Evolutionary conservation across 2,329 filamentous ascomycete genomes (phyloP).

Genomic region (Fusarium mangiferae): DNA sequence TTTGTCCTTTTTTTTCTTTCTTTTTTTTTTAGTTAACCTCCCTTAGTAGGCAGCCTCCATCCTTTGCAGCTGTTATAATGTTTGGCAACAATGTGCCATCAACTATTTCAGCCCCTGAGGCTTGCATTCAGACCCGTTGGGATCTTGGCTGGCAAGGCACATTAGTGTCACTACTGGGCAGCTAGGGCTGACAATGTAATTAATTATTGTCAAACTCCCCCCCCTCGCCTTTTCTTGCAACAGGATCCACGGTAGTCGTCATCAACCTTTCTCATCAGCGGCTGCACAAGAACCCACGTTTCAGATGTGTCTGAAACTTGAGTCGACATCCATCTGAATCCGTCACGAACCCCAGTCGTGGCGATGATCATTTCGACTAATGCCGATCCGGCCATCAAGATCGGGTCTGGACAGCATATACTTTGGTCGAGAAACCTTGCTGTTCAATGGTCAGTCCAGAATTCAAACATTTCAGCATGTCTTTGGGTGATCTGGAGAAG

Average conservation of each 20-base stretch:
- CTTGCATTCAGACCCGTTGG: slow-evolving; percentile 13
- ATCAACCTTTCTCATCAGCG: slow-evolving; percentile 8
- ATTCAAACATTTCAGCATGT: background rate
- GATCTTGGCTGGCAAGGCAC: background rate
- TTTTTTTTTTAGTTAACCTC: background rate
- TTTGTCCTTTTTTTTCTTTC: background rate
- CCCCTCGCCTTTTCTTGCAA: background rate
- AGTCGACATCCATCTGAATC: slow-evolving; percentile 11
- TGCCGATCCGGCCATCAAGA: background rate
- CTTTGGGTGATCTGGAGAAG: background rate
- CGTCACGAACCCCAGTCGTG: slow-evolving; percentile 15
- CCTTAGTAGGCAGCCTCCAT: background rate
- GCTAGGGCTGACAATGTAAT: background rate
- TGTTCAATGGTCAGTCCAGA: background rate
- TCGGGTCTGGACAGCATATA: background rate
- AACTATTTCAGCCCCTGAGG: slow-evolving; percentile 17
- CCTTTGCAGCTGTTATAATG: background rate
- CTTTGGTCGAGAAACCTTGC: background rate
- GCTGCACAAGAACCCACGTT: slow-evolving; percentile 16
- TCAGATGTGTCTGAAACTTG: slow-evolving; percentile 33
- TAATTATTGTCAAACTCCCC: slow-evolving; percentile 12
- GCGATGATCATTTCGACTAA: background rate
- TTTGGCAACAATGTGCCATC: background rate
- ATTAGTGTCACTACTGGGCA: background rate
- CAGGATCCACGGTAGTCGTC: slow-evolving; percentile 9